These are phyloP conservation scores for Coemansia sp. DNA, from an alignment of 192 early-diverging fungal species.

Conservation along the genomic window DNA sequence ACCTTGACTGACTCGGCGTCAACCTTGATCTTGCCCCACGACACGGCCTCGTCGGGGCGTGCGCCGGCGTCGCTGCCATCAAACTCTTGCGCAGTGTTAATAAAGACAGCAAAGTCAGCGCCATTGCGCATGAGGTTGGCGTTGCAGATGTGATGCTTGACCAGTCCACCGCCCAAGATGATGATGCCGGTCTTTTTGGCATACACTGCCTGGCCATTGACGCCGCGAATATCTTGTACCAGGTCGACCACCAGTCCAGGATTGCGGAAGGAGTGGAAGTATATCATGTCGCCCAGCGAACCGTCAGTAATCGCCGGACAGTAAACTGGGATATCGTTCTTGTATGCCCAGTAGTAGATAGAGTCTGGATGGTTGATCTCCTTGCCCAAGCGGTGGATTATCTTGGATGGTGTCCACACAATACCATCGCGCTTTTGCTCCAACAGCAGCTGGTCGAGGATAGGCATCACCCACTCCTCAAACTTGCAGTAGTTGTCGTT, in stretches of 20 bases:
- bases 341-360: slow-evolving; percentile 97
- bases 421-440: slow-evolving; percentile 86
- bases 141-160: slow-evolving; percentile 99
- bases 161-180: slow-evolving; percentile 94
- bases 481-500: slow-evolving; percentile 99
- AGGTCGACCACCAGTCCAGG: slow-evolving; percentile 95
- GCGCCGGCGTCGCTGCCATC: slow-evolving; percentile 98
- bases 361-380: slow-evolving; percentile 88
- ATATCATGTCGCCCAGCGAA: slow-evolving; percentile 98
- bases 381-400: slow-evolving; percentile 87
- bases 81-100: slow-evolving; percentile 98
- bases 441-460: slow-evolving; percentile 89
- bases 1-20: slow-evolving; percentile 89
- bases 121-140: slow-evolving; percentile 99
- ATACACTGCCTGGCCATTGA: slow-evolving; percentile 95
- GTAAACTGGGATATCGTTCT: slow-evolving; percentile 97
- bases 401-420: slow-evolving; percentile 91
- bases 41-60: slow-evolving; percentile 96
- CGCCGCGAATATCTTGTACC: slow-evolving; percentile 84
- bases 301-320: slow-evolving; percentile 98
- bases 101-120: slow-evolving; percentile 93
- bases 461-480: slow-evolving; percentile 97
- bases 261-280: slow-evolving; percentile 96
- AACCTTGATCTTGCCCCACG: slow-evolving; percentile 95
- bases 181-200: slow-evolving; percentile 97